phyloP scores from a whole-genome alignment of 331 rosid genomes.

The Malus hybrid region DNA sequence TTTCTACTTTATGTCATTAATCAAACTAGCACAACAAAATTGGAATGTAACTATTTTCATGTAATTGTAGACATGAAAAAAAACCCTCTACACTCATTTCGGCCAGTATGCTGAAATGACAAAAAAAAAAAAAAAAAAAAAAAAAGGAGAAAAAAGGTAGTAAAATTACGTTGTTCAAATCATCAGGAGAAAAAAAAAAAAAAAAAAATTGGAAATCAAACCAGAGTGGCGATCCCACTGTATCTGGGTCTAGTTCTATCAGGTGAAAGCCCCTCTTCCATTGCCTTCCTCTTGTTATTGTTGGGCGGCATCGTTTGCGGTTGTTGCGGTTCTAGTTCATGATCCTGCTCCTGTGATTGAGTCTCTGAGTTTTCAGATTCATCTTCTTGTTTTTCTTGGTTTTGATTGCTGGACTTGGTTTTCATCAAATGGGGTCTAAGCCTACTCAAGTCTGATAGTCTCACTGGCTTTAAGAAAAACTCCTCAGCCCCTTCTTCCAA shows the following conservation, averaged over 20 bases:
- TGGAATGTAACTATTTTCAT: conserved; percentile 46
- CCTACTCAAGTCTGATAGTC: conserved; percentile 55
- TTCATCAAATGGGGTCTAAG: conserved; percentile 73
- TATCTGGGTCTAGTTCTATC: conserved; percentile 87
- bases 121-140: background rate
- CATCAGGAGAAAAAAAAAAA: background rate
- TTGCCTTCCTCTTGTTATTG: conserved; percentile 64
- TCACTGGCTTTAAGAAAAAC: conserved; percentile 87
- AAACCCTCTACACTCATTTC: conserved; percentile 37
- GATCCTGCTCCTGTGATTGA: conserved; percentile 10
- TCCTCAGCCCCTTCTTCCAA: conserved; percentile 96
- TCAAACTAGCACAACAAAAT: conserved; percentile 30
- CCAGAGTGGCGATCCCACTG: conserved; percentile 66
- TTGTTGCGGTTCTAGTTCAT: background rate
- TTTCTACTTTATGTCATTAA: background rate
- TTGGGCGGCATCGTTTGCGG: conserved; percentile 26
- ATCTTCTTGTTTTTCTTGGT: conserved; percentile 22
- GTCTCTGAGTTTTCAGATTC: conserved; percentile 3
- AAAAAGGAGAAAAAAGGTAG: conserved; percentile 4
- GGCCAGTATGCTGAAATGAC: conserved; percentile 31
- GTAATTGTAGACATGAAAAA: conserved; percentile 42
- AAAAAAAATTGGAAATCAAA: conserved; percentile 27
- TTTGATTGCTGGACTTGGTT: conserved; percentile 45
- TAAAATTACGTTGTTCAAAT: conserved; percentile 28
- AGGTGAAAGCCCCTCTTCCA: conserved; percentile 70